These are phyloP conservation scores for Vaccinium corymbosum DNA, from an alignment of 148 eudicot species.

Conservation along the genomic window DNA sequence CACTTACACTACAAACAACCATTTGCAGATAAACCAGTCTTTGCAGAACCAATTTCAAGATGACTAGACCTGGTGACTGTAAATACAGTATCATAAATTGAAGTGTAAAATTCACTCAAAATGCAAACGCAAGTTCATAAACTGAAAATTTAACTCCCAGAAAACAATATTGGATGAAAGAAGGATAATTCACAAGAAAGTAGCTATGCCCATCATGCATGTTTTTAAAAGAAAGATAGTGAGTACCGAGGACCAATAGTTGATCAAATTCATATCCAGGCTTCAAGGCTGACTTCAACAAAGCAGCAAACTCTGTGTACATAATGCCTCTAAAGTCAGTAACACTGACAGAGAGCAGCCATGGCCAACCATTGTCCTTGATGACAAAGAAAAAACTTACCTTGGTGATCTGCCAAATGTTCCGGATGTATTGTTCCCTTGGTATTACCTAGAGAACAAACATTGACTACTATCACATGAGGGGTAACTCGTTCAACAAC, in stretches of 20 bases:
- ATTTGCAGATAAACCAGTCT: neutral
- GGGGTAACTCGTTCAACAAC: slow-evolving; percentile 71
- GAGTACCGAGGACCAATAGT: slow-evolving; percentile 74
- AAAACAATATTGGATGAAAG: neutral
- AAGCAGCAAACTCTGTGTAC: slow-evolving; percentile 54
- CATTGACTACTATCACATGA: slow-evolving; percentile 46
- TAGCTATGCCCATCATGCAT: neutral
- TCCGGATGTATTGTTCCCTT: slow-evolving; percentile 77
- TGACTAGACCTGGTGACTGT: neutral
- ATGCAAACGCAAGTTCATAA: neutral
- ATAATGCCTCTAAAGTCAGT: slow-evolving; percentile 13
- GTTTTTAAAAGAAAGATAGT: neutral
- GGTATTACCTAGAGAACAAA: slow-evolving; percentile 50
- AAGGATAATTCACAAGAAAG: neutral
- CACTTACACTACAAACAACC: neutral
- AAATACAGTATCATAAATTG: neutral
- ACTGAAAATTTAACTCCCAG: neutral
- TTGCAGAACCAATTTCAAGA: neutral
- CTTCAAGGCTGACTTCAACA: slow-evolving; percentile 62
- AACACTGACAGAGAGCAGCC: slow-evolving; percentile 12
- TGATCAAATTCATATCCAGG: slow-evolving; percentile 79
- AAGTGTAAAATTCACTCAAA: neutral
- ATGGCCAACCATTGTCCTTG: neutral
- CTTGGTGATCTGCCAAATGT: slow-evolving; percentile 90
- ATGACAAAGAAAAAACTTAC: slow-evolving; percentile 23